These are phyloP conservation scores for Penicillium waksmanii DNA, from an alignment of 495 filamentous ascomycete species.

Conservation along the genomic window DNA sequence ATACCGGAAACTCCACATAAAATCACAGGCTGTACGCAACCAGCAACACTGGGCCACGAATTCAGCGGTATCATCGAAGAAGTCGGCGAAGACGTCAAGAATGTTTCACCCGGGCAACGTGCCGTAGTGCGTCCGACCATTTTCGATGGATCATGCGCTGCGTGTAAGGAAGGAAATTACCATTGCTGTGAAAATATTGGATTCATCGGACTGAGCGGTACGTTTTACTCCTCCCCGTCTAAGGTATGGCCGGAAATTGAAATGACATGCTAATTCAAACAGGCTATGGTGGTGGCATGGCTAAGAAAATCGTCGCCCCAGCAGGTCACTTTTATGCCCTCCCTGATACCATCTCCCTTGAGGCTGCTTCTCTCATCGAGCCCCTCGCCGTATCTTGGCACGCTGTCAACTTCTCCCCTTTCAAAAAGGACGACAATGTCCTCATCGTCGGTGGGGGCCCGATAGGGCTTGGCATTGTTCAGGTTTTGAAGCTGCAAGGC, in stretches of 20 bases:
- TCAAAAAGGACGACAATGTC: slow-evolving; percentile 48
- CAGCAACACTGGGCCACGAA: slow-evolving; percentile 63
- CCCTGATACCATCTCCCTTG: slow-evolving; percentile 23
- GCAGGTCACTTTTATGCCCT: slow-evolving; percentile 33
- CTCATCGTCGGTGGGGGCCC: slow-evolving; percentile 62
- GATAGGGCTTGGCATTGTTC: slow-evolving; percentile 61
- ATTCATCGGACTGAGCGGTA: slow-evolving; percentile 63
- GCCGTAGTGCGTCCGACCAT: slow-evolving; percentile 64
- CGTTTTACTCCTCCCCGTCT: background rate
- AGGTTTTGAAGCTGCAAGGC: slow-evolving; percentile 53
- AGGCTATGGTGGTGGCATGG: slow-evolving; percentile 36
- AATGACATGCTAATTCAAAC: background rate
- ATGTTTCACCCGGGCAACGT: slow-evolving; percentile 53
- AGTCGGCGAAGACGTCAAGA: slow-evolving; percentile 54
- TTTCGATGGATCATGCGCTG: slow-evolving; percentile 57
- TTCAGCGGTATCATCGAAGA: slow-evolving; percentile 62
- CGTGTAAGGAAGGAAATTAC: slow-evolving; percentile 54
- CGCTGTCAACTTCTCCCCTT: slow-evolving; percentile 54
- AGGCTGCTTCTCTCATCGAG: slow-evolving; percentile 55
- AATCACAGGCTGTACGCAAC: slow-evolving; percentile 55
- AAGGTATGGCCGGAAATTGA: background rate
- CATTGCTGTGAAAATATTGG: slow-evolving; percentile 65
- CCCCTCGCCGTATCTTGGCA: slow-evolving; percentile 67
- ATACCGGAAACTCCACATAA: slow-evolving; percentile 56
- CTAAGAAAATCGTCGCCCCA: slow-evolving; percentile 32